These are phyloP conservation scores for Xylaria cubensis DNA, from an alignment of 495 filamentous ascomycete species.

Conservation along the genomic window DNA sequence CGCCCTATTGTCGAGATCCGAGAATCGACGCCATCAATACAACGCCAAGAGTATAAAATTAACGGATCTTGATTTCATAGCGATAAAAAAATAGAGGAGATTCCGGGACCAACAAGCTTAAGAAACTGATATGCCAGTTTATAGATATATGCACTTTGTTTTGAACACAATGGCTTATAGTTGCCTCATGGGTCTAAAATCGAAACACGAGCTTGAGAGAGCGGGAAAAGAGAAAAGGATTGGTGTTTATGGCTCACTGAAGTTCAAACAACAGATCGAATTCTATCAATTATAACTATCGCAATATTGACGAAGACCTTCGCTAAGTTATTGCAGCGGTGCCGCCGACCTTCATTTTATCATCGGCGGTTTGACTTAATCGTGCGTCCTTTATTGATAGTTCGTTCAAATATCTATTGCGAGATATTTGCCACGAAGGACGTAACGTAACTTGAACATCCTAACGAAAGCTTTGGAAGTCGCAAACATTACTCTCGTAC, in stretches of 20 bases:
- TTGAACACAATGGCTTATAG: conserved; percentile 26
- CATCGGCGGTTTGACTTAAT: no score
- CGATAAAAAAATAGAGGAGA: conserved; percentile 4
- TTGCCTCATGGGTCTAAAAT: conserved; percentile 19
- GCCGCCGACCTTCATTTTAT: no score
- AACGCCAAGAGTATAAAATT: not conserved
- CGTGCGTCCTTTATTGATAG: no score
- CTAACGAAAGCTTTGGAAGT: no score
- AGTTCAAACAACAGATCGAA: conserved; percentile 36
- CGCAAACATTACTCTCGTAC: not conserved
- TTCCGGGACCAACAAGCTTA: conserved; percentile 31
- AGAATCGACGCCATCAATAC: not conserved
- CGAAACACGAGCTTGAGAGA: not conserved
- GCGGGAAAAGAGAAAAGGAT: not conserved
- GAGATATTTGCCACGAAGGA: no score
- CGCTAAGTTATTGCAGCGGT: no score
- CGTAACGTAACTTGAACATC: no score
- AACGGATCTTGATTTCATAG: not conserved
- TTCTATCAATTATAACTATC: not conserved
- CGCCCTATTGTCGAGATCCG: not conserved
- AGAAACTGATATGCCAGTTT: conserved; percentile 28
- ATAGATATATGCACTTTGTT: conserved; percentile 26
- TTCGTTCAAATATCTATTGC: no score
- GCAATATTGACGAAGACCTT: no score
- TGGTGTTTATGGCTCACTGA: conserved; percentile 31